Base-by-base conservation (phyloP, 257 asterid species). In the Ajuga chamaepitys region DNA sequence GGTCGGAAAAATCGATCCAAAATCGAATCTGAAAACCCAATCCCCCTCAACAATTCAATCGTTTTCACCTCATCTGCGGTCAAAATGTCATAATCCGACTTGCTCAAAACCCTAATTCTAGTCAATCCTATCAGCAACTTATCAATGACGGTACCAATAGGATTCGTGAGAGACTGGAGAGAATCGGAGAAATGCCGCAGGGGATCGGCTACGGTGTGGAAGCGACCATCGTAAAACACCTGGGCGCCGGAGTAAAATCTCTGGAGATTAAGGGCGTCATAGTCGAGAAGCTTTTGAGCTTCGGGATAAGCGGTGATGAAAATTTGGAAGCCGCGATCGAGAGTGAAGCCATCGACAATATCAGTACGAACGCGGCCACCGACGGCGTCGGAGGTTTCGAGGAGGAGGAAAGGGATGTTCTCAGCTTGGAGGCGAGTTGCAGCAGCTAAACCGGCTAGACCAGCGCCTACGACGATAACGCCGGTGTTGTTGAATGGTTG, bases 281-380 rank as follows among this genome's bases (percentile, higher is more conserved):
- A 89, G 67, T 89, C 86, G 6, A 93, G 91, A 38, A 93, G 75
- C 45, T 64, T 80, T 35, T 44, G 80, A 8, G 96, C 97, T 73
- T 93, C 97, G 11, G 97, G 97, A 37, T 93, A 93, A 10, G 88
- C 96, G 8, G 99, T 87, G 72, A 89, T 93, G 84, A 93, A 89
- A 38, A 93, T 93, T 54, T 93, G 97, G 77, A 93, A 93, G 7
- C 99, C 99, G 47, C 99, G 96, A 65, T 93, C 99, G 64, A 93
- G 87, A 17, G 83, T 80, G 86, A 70, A 93, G 44, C 97, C 99
- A 68, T 93, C 90, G 75, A 83, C 78, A 37, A 63, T 30, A 68
- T 93, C 99, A 5, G 96, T 76, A 4, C 96, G 95, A 4, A 93
- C 99, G n/a, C 99, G 95, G 69, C 97, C 99, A 5, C 99, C 99